Evolutionary conservation across 2,329 filamentous ascomycete species (phyloP).

Genomic region (Alternaria sp.): DNA sequence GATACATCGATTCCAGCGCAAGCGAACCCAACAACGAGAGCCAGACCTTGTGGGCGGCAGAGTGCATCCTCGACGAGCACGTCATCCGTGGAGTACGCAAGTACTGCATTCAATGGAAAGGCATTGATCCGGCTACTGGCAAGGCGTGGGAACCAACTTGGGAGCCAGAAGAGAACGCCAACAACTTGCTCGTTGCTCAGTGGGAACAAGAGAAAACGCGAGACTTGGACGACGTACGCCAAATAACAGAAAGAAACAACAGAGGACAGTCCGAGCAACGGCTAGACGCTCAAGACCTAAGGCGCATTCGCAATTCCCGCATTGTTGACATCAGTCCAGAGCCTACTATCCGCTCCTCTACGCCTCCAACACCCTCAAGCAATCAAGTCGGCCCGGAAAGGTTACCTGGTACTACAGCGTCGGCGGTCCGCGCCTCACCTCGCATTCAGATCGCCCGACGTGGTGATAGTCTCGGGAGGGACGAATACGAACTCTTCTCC

Average conservation of each 20-base stretch:
- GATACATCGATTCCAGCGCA: slow-evolving; percentile 23
- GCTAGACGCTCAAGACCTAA: background rate
- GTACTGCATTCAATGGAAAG: slow-evolving; percentile 68
- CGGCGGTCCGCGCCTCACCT: slow-evolving; percentile 14
- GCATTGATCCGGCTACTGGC: slow-evolving; percentile 59
- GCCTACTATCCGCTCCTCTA: slow-evolving; percentile 6
- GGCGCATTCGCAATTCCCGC: slow-evolving; percentile 18
- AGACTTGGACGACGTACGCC: background rate
- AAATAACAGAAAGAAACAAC: background rate
- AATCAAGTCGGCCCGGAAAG: background rate
- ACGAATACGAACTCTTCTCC: slow-evolving; percentile 35
- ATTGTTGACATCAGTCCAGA: slow-evolving; percentile 32
- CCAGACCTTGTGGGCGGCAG: slow-evolving; percentile 19
- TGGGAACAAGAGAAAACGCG: slow-evolving; percentile 29
- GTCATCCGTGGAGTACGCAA: slow-evolving; percentile 33
- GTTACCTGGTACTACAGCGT: background rate
- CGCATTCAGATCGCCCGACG: slow-evolving; percentile 28
- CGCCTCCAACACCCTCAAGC: slow-evolving; percentile 5
- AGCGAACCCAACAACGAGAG: slow-evolving; percentile 4
- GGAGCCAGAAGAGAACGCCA: slow-evolving; percentile 55
- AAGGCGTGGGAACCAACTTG: slow-evolving; percentile 61
- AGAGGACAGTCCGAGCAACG: slow-evolving; percentile 5
- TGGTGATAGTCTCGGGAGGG: slow-evolving; percentile 28
- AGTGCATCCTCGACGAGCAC: slow-evolving; percentile 30
- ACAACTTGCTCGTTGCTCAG: slow-evolving; percentile 45